These are phyloP conservation scores for Cardiospermum halicacabum DNA, from an alignment of 345 rosid species.

Conservation along the genomic window DNA sequence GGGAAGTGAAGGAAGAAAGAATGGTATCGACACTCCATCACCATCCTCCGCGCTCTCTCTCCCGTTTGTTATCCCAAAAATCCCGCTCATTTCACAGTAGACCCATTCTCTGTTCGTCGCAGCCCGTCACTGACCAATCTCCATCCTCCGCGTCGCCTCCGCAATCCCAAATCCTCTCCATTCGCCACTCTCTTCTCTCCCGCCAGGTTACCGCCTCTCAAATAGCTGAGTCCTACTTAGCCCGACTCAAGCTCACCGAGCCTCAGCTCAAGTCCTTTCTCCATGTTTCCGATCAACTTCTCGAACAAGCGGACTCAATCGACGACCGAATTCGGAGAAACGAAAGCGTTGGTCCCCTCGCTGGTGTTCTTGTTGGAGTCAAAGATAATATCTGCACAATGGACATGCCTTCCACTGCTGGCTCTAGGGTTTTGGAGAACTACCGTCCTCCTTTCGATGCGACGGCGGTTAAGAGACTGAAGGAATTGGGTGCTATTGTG, in stretches of 20 bases:
- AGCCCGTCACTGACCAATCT: slow-evolving; percentile 27
- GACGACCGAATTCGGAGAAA: slow-evolving; percentile 47
- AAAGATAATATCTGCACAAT: slow-evolving; percentile 86
- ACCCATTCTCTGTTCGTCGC: slow-evolving; percentile 6
- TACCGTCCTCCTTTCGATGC: slow-evolving; percentile 85
- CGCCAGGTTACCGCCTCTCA: slow-evolving; percentile 57
- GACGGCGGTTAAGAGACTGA: slow-evolving; percentile 59
- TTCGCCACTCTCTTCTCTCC: slow-evolving; percentile 74
- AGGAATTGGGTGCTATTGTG: slow-evolving; percentile 67
- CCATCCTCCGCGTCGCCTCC: slow-evolving; percentile 23
- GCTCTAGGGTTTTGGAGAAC: slow-evolving; percentile 63
- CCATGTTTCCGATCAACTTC: slow-evolving; percentile 53
- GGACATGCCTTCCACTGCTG: slow-evolving; percentile 88
- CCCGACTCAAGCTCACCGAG: slow-evolving; percentile 62
- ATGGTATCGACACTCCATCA: slow-evolving; percentile 41
- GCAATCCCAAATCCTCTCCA: slow-evolving; percentile 61
- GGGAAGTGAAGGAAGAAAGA: not conserved
- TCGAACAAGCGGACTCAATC: slow-evolving; percentile 45
- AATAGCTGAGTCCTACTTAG: slow-evolving; percentile 63
- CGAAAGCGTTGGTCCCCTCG: slow-evolving; percentile 66
- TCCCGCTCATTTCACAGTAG: not conserved
- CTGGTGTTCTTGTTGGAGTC: slow-evolving; percentile 74
- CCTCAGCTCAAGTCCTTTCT: slow-evolving; percentile 76
- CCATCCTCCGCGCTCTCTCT: slow-evolving; percentile 42
- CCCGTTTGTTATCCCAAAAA: slow-evolving; percentile 26